phyloP scores from a whole-genome alignment of 202 grass and related monocot genomes.

The Zoysia matrella region DNA sequence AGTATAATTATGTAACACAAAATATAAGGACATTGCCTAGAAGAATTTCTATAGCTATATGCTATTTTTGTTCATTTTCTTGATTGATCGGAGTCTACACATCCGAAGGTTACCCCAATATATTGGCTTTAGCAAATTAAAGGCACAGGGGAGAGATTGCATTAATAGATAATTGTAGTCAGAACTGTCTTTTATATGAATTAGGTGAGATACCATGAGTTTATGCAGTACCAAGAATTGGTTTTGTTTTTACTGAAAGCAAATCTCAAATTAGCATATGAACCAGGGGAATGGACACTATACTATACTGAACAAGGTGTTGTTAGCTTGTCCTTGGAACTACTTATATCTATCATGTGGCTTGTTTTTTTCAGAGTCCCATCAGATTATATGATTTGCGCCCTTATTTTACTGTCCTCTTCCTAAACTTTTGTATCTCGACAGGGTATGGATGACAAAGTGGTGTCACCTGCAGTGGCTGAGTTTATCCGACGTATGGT shows the following conservation, averaged over 20 bases:
- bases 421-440: slow-evolving; percentile 18
- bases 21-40: neutral
- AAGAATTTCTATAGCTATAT: neutral
- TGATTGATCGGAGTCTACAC: neutral
- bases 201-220: neutral
- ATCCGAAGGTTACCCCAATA: neutral
- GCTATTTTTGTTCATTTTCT: too few species aligned
- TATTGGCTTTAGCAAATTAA: neutral
- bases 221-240: neutral
- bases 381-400: slow-evolving; percentile 4
- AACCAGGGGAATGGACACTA: slow-evolving; percentile 24
- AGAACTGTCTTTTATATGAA: too few species aligned
- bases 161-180: too few species aligned
- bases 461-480: slow-evolving; percentile 73
- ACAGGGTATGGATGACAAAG: slow-evolving; percentile 90
- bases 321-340: neutral
- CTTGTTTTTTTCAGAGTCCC: neutral
- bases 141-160: too few species aligned
- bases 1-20: neutral
- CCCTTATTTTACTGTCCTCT: neutral
- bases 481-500: slow-evolving; percentile 73
- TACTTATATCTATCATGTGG: neutral
- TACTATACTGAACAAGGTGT: neutral
- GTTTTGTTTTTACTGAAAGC: neutral
- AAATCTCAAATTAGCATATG: neutral